phyloP scores from a whole-genome alignment of 2,329 filamentous ascomycete species.

The Ceratocystis eucalypticola region DNA sequence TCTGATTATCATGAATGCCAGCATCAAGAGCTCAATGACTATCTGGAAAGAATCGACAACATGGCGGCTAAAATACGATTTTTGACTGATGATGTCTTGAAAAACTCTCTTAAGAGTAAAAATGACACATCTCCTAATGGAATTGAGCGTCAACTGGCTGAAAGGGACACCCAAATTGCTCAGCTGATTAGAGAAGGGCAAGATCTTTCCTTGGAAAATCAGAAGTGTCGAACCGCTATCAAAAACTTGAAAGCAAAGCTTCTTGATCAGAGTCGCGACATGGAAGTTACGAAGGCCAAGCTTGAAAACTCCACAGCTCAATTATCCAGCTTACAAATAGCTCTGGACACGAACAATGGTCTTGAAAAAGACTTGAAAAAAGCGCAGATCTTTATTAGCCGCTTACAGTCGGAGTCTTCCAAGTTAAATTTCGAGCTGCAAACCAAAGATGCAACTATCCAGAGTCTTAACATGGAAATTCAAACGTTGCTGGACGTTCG shows the following conservation, averaged over 20 bases:
- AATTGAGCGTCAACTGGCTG: constrained; percentile 63
- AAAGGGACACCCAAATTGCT: constrained; percentile 84
- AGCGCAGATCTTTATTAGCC: constrained; percentile 23
- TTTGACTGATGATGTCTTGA: constrained; percentile 64
- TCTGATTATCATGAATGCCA: constrained; percentile 45
- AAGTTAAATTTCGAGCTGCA: constrained; percentile 49
- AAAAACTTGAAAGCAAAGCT: constrained; percentile 63
- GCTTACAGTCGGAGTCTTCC: constrained; percentile 34
- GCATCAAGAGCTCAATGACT: constrained; percentile 53
- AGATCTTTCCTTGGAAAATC: constrained; percentile 70
- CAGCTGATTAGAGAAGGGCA: constrained; percentile 85
- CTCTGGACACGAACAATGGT: constrained; percentile 42
- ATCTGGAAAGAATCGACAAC: constrained; percentile 82
- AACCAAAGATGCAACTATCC: constrained; percentile 49
- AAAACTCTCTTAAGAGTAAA: constrained; percentile 57
- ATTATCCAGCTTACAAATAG: background rate
- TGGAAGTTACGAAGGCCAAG: constrained; percentile 43
- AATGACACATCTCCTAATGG: constrained; percentile 50
- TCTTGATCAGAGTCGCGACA: constrained; percentile 50
- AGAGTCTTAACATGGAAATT: constrained; percentile 56
- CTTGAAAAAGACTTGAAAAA: constrained; percentile 33
- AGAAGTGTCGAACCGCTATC: constrained; percentile 69
- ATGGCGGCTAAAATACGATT: constrained; percentile 85
- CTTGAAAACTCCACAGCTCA: background rate
- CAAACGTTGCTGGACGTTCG: constrained; percentile 53